Conservation (phyloP, 2,329 filamentous ascomycete species). For the Fonsecaea monophora region DNA sequence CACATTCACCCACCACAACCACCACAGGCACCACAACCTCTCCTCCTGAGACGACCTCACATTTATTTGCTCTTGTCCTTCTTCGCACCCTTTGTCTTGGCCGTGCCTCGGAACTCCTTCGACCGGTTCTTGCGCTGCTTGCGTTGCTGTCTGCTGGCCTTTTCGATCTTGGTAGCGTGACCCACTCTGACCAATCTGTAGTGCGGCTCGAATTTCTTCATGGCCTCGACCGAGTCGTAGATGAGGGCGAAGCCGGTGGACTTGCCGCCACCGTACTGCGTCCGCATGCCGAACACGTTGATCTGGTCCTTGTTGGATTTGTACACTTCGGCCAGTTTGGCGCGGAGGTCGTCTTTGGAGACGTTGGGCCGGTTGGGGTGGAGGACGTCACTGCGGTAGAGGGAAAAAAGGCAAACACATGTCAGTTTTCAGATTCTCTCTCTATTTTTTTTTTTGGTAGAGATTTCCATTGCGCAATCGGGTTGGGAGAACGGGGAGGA, state of each 20-base stretch:
- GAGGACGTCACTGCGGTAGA: constrained; percentile 83
- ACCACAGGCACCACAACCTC: constrained; percentile 32
- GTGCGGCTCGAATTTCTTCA: constrained; percentile 99
- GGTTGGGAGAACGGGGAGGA: constrained; percentile 8
- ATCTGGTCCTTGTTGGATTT: constrained; percentile 98
- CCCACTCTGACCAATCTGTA: constrained; percentile 96
- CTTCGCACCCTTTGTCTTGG: constrained; percentile 98
- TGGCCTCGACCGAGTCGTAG: constrained; percentile 96
- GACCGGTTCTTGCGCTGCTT: constrained; percentile 99
- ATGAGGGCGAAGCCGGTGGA: constrained; percentile 98
- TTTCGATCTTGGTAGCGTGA: constrained; percentile 92
- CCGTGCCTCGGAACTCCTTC: constrained; percentile 97
- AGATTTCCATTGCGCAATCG: background rate
- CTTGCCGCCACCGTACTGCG: constrained; percentile 99
- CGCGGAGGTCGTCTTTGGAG: constrained; percentile 97
- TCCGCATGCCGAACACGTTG: constrained; percentile 97
- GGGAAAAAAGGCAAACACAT: background rate
- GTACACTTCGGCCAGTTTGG: constrained; percentile 94
- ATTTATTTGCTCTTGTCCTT: constrained; percentile 77
- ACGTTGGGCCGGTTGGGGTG: constrained; percentile 98
- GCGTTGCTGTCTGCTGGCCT: constrained; percentile 98
- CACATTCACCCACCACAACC: constrained; percentile 21
- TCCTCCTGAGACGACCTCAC: constrained; percentile 19
- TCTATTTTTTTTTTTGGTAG: no score
- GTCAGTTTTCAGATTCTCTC: background rate